Conservation (phyloP, 2,329 filamentous ascomycete species). For the Dactylellina sp. region DNA sequence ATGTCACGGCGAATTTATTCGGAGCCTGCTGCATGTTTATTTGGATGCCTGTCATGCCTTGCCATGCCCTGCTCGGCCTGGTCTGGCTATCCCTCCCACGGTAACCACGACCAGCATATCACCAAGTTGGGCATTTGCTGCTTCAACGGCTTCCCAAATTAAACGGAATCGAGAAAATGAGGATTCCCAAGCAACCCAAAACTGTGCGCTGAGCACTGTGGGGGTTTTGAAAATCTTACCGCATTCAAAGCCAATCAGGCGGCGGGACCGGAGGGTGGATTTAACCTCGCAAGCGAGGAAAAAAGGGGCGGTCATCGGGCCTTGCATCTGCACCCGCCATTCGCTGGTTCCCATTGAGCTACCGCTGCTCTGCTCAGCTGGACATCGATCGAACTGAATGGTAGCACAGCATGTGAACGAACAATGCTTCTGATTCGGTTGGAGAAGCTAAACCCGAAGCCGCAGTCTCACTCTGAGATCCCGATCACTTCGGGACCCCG, state of each 20-base stretch:
- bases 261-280: background rate
- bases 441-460: constrained; percentile 31
- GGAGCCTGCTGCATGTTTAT: no score
- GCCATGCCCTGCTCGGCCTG: no score
- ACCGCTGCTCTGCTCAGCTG: constrained; percentile 45
- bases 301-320: constrained; percentile 50
- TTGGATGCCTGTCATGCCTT: no score
- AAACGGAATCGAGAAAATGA: no score
- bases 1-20: constrained; percentile 5
- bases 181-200: no score
- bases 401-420: background rate
- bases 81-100: no score
- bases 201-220: background rate
- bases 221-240: constrained; percentile 36
- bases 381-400: constrained; percentile 15
- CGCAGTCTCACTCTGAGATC: constrained; percentile 16
- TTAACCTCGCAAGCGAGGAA: constrained; percentile 27
- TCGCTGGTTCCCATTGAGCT: constrained; percentile 17
- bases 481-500: background rate
- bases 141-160: constrained; percentile 40
- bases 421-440: constrained; percentile 6
- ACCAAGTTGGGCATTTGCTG: constrained; percentile 9
- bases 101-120: constrained; percentile 10
- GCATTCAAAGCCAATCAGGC: constrained; percentile 22
- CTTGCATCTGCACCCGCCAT: constrained; percentile 21